phyloP scores from a whole-genome alignment of 257 asterid species.

The Pogostemon cablin region DNA sequence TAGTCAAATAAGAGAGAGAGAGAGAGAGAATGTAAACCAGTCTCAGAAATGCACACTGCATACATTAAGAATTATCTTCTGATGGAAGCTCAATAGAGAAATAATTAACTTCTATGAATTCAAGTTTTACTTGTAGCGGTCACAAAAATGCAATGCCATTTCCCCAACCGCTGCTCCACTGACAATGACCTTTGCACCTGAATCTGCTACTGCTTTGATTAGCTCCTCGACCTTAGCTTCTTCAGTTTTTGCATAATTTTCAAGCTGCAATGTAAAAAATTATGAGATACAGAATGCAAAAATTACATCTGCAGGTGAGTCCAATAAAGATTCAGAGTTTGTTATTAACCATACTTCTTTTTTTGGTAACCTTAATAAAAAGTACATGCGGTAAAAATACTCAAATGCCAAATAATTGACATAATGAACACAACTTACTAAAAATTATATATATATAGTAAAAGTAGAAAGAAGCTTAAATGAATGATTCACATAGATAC shows the following conservation, averaged over 20 bases:
- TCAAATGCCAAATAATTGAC: no score
- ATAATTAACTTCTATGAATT: conserved; percentile 15
- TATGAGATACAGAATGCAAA: conserved; percentile 2
- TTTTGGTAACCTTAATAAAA: no score
- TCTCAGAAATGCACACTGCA: conserved; percentile 11
- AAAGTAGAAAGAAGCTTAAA: no score
- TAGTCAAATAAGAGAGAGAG: not conserved
- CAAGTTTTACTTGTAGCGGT: conserved; percentile 79
- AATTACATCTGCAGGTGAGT: conserved; percentile 1
- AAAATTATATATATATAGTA: no score
- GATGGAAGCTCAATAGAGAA: conserved; percentile 6
- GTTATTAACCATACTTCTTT: no score
- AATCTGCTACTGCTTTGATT: conserved; percentile 88
- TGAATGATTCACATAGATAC: no score
- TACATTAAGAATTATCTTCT: conserved; percentile 12
- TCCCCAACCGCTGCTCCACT: conserved; percentile 95
- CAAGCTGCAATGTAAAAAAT: conserved; percentile 58
- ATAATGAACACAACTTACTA: no score
- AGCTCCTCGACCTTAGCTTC: conserved; percentile 94
- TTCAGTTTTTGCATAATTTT: conserved; percentile 89
- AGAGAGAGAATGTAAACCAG: conserved; percentile 2
- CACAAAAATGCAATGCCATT: conserved; percentile 98
- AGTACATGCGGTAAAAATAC: no score
- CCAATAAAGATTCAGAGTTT: no score
- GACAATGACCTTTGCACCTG: conserved; percentile 97